phyloP scores from a whole-genome alignment of 352 stramenopile species.

The Peronospora tabacina region DNA sequence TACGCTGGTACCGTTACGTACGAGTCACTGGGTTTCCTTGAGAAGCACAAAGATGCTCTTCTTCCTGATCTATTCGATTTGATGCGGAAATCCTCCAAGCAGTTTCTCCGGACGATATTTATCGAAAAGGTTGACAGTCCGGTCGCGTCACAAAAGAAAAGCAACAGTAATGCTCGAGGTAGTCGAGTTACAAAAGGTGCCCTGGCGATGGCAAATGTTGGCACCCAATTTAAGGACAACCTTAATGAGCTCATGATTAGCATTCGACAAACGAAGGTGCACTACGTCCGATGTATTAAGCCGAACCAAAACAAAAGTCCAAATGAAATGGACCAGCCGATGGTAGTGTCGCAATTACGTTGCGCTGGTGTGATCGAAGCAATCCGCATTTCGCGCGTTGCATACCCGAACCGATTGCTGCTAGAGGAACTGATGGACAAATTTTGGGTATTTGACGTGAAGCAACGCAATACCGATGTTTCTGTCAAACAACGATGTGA shows the following conservation, averaged over 20 bases:
- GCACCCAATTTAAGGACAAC: slow-evolving; percentile 86
- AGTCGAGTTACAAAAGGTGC: slow-evolving; percentile 38
- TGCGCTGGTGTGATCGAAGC: slow-evolving; percentile 99
- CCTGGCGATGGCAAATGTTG: slow-evolving; percentile 55
- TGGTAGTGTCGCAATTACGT: slow-evolving; percentile 92
- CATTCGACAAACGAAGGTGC: slow-evolving; percentile 91
- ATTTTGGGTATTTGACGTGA: slow-evolving; percentile 64
- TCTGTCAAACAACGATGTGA: slow-evolving; percentile 41
- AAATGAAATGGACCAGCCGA: slow-evolving; percentile 78
- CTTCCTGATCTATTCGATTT: slow-evolving; percentile 89
- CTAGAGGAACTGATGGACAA: slow-evolving; percentile 80
- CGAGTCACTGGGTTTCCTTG: slow-evolving; percentile 88
- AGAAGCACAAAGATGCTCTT: slow-evolving; percentile 93
- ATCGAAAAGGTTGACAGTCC: slow-evolving; percentile 27
- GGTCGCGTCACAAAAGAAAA: slow-evolving; percentile 19
- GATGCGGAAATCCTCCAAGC: slow-evolving; percentile 59
- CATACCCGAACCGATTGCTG: slow-evolving; percentile 94
- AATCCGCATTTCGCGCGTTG: slow-evolving; percentile 94
- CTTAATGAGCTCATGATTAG: slow-evolving; percentile 90
- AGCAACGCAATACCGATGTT: slow-evolving; percentile 33
- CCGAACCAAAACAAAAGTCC: slow-evolving; percentile 94
- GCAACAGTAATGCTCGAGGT: slow-evolving; percentile 21
- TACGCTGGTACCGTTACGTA: slow-evolving; percentile 92
- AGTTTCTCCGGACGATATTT: slow-evolving; percentile 54
- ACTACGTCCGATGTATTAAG: slow-evolving; percentile 99